phyloP scores from a whole-genome alignment of 2,329 filamentous ascomycete species.

The Penicillium sp. region DNA sequence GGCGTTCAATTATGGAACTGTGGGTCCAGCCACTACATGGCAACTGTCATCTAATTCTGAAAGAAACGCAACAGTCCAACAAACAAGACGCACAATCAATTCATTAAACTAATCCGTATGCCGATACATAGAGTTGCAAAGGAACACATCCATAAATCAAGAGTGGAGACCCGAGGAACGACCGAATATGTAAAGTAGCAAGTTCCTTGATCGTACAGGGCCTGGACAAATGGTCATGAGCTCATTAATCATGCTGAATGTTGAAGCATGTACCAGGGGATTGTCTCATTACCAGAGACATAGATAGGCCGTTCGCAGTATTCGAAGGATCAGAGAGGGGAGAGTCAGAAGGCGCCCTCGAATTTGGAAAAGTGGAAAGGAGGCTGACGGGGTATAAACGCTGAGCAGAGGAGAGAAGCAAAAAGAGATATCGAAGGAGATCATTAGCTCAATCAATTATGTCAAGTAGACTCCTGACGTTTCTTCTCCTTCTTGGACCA shows the following conservation, averaged over 20 bases:
- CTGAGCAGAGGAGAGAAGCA: background rate
- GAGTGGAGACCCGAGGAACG: slow-evolving; percentile 2
- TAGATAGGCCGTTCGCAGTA: background rate
- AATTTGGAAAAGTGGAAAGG: background rate
- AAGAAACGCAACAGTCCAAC: background rate
- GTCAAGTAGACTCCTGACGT: slow-evolving; percentile 36
- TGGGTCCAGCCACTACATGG: background rate
- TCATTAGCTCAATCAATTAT: background rate
- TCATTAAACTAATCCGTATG: slow-evolving; percentile 1
- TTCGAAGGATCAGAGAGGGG: background rate
- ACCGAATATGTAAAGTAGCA: slow-evolving; percentile 3
- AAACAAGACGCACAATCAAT: background rate
- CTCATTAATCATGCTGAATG: slow-evolving; percentile 13
- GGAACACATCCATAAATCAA: slow-evolving; percentile 2
- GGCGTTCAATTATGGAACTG: slow-evolving; percentile 9
- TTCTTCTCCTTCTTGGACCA: slow-evolving; percentile 79
- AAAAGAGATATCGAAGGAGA: background rate
- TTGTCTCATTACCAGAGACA: background rate
- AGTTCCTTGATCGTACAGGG: background rate
- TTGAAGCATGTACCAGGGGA: background rate
- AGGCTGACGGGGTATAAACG: background rate
- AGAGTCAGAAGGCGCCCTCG: background rate
- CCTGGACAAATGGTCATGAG: slow-evolving; percentile 13
- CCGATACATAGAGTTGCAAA: background rate
- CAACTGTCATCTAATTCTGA: slow-evolving; percentile 9